Evolutionary conservation across 345 rosid genomes (phyloP), one percentile per base, ranked within the genome.

Genomic region (Eucalyptus tenuipes): DNA sequence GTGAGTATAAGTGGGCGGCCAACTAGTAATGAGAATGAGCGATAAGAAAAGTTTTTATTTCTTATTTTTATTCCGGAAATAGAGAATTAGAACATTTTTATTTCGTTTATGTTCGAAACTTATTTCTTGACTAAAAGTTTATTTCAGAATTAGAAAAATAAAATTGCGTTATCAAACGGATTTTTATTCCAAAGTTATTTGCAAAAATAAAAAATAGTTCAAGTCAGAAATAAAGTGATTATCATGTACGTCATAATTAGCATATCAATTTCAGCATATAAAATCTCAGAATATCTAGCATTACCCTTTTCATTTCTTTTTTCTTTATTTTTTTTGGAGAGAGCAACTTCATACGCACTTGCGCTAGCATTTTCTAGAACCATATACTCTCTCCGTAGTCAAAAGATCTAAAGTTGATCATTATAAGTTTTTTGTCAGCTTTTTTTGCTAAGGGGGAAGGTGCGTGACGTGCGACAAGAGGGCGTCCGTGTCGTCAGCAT

Each of bases 151-250:
- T 50, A 50, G 8, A 50, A 50, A 50, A 50, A 50, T 52, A 52
- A 52, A 7, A 52, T 52, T 52, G 0, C 9, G 0, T 52, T 52
- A 7, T 2, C 0, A 0, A 52, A 18, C 0, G 0, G 10, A 52
- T 18, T 52, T 52, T 52, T 18, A 52, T 7, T 7, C 0, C 24
- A 52, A 52, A 52, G 0, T 0, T 52, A 52, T 52, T 52, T 52
- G 0, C 0, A 1, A 0, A 52, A 52, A 52, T 52, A 3, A 18
- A 52, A 52, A 52, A 52, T 18, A 52, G 4, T 7, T 52, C 4
- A 18, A 52, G 10, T 0, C 0, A 52, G 1, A 52, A 52, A 52
- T 52, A 18, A 52, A 52, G 18, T 18, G 1, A 1, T 52, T 7
- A 18, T 52, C 24, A 0, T 7, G 0, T 52, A 52, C 1, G 0